Evolutionary conservation across 164 flowering plant species (phyloP).

Genomic region (Nymphaea colorata): DNA sequence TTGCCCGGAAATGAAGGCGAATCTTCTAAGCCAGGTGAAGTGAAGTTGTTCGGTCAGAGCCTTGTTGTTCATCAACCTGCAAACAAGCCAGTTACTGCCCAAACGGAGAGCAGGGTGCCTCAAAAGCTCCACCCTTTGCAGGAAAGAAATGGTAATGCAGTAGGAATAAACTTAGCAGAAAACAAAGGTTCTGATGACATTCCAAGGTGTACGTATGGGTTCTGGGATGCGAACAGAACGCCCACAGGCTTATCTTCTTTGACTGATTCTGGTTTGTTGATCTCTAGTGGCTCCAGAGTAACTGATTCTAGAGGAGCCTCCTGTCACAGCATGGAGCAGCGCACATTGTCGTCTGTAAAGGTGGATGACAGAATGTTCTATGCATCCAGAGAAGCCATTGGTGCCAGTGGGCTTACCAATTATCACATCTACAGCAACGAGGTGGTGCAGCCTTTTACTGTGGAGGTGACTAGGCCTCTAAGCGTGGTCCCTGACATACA

Average conservation of each 20-base stretch:
- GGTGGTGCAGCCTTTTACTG: conserved; percentile 24
- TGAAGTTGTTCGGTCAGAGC: conserved; percentile 78
- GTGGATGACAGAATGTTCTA: not conserved
- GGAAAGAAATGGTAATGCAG: not conserved
- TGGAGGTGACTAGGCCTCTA: conserved; percentile 35
- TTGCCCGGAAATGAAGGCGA: conserved; percentile 18
- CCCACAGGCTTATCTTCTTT: conserved; percentile 42
- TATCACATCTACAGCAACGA: conserved; percentile 1
- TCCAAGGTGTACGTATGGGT: conserved; percentile 42
- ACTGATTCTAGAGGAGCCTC: conserved; percentile 27
- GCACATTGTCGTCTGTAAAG: conserved; percentile 7
- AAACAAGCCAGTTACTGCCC: not conserved
- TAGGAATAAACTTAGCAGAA: not conserved
- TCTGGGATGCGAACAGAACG: conserved; percentile 68
- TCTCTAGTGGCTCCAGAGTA: conserved; percentile 60
- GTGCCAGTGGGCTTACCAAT: not conserved
- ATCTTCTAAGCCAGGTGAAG: conserved; percentile 39
- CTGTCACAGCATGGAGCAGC: conserved; percentile 33
- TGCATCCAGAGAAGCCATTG: not conserved
- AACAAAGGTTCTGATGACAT: conserved; percentile 20
- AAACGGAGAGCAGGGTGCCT: not conserved
- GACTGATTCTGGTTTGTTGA: conserved; percentile 51
- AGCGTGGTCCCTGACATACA: conserved; percentile 35
- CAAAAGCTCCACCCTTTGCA: not conserved
- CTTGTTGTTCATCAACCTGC: conserved; percentile 11